Percentiles rank a stretch among this genome's conserved stretches.
These are phyloP conservation scores for Aspergillus aculeatus DNA, from an alignment of 2,329 filamentous ascomycete genomes.

Conservation along the genomic window DNA sequence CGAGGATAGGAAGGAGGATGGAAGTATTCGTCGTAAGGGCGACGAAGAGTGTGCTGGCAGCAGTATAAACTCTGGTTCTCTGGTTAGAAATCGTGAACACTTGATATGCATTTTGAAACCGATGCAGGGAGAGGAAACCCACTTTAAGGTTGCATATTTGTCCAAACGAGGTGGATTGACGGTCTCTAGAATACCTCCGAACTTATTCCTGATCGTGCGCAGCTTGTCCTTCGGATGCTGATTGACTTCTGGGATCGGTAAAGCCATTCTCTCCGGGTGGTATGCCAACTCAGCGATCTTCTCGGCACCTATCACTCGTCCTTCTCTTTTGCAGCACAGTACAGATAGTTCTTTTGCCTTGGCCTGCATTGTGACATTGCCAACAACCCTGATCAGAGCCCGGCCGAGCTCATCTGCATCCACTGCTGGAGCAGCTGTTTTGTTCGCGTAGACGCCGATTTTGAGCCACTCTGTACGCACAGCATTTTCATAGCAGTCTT, in stretches of 20 bases:
- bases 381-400: neutral
- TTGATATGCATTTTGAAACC: no score
- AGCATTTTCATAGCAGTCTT: conserved; percentile 1
- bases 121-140: neutral
- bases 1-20: neutral
- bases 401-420: neutral
- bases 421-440: neutral
- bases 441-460: conserved; percentile 2
- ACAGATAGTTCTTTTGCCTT: neutral
- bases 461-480: neutral
- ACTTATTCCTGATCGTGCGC: neutral
- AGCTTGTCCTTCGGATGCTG: neutral
- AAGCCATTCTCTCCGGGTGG: neutral
- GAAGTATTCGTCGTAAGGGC: neutral
- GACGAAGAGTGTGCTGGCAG: neutral
- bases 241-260: neutral
- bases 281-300: neutral
- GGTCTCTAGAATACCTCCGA: neutral
- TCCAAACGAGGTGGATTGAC: neutral
- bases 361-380: neutral
- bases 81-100: neutral
- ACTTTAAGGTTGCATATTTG: neutral
- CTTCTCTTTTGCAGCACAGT: neutral
- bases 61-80: neutral
- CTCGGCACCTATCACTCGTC: neutral